Percentiles rank a stretch among this genome's conserved stretches.
These are phyloP conservation scores for Adansonia gregorii DNA, from an alignment of 441 rosid genomes.

Conservation along the genomic window DNA sequence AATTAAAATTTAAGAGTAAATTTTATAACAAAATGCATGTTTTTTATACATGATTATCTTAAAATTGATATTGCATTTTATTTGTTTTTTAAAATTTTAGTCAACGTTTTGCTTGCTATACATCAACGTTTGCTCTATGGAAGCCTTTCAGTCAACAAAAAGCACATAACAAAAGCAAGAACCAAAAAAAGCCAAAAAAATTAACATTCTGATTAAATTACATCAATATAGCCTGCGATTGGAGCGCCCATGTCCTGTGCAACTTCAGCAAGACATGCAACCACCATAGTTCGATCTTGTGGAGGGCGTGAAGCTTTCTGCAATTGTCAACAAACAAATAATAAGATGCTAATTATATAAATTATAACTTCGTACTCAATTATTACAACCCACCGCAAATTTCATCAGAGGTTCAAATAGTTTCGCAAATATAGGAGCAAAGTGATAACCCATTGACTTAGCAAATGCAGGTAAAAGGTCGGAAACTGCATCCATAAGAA, in stretches of 20 bases:
- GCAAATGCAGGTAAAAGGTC: conserved; percentile 99
- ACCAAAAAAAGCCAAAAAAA: conserved; percentile 11
- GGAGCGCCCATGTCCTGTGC: conserved; percentile 98
- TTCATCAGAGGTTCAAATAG: conserved; percentile 96
- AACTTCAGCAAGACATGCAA: conserved; percentile 97
- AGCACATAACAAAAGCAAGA: conserved; percentile 22
- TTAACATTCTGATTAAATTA: conserved; percentile 39
- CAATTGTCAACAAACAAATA: conserved; percentile 36
- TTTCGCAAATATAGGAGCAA: conserved; percentile 81
- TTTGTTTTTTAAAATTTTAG: neutral
- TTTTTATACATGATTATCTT: neutral
- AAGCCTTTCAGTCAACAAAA: neutral
- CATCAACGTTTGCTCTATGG: neutral
- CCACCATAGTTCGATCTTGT: conserved; percentile 96
- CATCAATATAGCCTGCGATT: conserved; percentile 85
- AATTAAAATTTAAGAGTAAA: neutral
- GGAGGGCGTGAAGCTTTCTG: conserved; percentile 90
- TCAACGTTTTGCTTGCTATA: conserved; percentile 3
- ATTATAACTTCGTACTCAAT: conserved; percentile 15
- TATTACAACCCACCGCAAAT: conserved; percentile 67
- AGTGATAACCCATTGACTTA: conserved; percentile 90
- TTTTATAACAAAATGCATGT: conserved; percentile 14
- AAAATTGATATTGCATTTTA: neutral
- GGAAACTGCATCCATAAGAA: conserved; percentile 98
- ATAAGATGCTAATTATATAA: conserved; percentile 35